phyloP scores from a whole-genome alignment of 352 stramenopile genomes.

The Globisporangium iwayamae region DNA sequence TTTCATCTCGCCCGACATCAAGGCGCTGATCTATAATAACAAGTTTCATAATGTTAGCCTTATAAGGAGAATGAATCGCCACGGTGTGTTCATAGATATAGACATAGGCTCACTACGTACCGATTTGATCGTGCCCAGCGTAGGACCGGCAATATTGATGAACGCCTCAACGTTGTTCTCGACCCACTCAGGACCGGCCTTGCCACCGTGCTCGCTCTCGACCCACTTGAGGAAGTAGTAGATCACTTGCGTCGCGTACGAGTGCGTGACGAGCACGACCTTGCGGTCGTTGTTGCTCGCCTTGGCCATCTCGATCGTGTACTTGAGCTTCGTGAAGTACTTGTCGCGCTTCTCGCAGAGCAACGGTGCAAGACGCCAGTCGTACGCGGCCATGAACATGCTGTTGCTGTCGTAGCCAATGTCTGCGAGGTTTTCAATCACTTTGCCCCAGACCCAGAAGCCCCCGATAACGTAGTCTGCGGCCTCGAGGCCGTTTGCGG shows the following conservation, averaged over 20 bases:
- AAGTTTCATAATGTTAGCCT: neutral
- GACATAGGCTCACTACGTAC: conserved; percentile 1
- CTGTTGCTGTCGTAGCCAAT: conserved; percentile 92
- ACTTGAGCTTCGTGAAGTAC: conserved; percentile 93
- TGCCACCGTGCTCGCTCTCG: conserved; percentile 75
- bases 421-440: conserved; percentile 88
- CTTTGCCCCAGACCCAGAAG: conserved; percentile 94
- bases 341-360: conserved; percentile 74
- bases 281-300: conserved; percentile 69
- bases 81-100: neutral
- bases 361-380: conserved; percentile 78
- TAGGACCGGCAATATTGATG: conserved; percentile 93
- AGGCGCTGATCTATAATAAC: conserved; percentile 55
- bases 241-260: conserved; percentile 89
- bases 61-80: neutral
- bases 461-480: conserved; percentile 93
- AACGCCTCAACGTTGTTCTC: conserved; percentile 90
- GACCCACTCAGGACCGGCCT: conserved; percentile 90
- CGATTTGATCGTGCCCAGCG: conserved; percentile 91
- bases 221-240: conserved; percentile 97
- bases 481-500: conserved; percentile 87
- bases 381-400: conserved; percentile 87
- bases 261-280: conserved; percentile 91
- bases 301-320: conserved; percentile 89
- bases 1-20: conserved; percentile 95